phyloP scores from a whole-genome alignment of 129 eudicot species.

The Gnaphalium uliginosum region DNA sequence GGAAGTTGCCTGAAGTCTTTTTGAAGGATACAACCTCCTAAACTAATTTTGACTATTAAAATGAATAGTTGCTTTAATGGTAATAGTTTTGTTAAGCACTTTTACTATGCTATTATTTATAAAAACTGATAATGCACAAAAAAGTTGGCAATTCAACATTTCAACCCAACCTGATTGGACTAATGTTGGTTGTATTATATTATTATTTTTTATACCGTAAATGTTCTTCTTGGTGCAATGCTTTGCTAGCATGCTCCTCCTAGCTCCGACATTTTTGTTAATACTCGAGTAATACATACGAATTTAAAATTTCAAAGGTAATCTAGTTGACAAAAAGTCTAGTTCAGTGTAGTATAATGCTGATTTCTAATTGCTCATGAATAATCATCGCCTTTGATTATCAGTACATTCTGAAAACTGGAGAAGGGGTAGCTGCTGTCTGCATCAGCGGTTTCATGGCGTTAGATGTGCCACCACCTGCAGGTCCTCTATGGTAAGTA shows the following conservation, averaged over 20 bases:
- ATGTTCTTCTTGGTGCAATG: not conserved
- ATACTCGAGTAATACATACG: not conserved
- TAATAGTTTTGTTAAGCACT: not conserved
- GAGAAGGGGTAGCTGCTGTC: conserved; percentile 54
- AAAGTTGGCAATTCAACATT: not conserved
- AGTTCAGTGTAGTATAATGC: not conserved
- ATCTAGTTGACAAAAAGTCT: not conserved
- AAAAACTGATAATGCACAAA: not conserved
- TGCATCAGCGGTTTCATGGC: conserved; percentile 88
- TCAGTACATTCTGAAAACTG: conserved; percentile 83
- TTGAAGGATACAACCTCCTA: not conserved
- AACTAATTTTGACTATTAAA: not conserved
- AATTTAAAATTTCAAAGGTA: too few species aligned
- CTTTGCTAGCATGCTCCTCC: not conserved
- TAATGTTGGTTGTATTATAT: not conserved
- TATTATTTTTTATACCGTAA: too few species aligned
- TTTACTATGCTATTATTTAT: not conserved
- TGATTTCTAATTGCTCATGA: not conserved
- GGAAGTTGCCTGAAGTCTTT: not conserved
- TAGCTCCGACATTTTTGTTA: not conserved
- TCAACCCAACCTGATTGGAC: conserved; percentile 5
- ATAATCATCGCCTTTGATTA: conserved; percentile 6
- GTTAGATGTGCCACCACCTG: conserved; percentile 74
- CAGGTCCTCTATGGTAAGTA: conserved; percentile 88
- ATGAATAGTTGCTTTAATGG: not conserved